Evolutionary conservation across 108 stramenopile genomes (phyloP).

Genomic region (Nitzschia sp.): DNA sequence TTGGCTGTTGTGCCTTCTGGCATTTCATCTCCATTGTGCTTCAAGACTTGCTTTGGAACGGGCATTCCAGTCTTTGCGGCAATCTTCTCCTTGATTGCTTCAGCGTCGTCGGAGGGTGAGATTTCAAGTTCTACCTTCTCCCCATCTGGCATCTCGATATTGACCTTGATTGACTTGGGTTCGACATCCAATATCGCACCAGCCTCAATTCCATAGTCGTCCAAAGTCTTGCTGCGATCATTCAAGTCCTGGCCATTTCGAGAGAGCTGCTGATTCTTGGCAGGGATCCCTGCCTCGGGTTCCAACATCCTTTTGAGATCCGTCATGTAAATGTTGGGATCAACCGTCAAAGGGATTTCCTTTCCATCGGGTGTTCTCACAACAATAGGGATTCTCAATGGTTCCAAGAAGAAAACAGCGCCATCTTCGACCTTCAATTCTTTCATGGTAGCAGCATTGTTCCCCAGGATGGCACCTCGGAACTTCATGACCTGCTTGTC

Average conservation of each 20-base stretch:
- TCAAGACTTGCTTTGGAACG: constrained; percentile 18
- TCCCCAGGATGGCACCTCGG: not conserved
- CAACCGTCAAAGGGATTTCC: constrained; percentile 12
- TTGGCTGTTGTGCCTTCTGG: not conserved
- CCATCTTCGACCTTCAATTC: constrained; percentile 21
- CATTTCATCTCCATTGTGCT: constrained; percentile 25
- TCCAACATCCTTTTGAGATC: constrained; percentile 20
- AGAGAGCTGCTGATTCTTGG: constrained; percentile 24
- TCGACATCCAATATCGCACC: constrained; percentile 23
- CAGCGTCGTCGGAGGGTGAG: constrained; percentile 18
- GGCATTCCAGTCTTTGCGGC: constrained; percentile 22
- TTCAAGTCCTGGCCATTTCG: constrained; percentile 15
- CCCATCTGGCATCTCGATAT: constrained; percentile 22
- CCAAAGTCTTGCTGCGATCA: constrained; percentile 22
- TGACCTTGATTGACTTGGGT: constrained; percentile 29
- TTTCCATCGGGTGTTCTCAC: constrained; percentile 15
- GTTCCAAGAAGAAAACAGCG: constrained; percentile 20
- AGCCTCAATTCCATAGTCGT: constrained; percentile 24
- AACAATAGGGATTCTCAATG: constrained; percentile 17
- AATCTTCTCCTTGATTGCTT: constrained; percentile 29
- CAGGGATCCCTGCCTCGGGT: constrained; percentile 26
- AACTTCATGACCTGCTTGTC: constrained; percentile 19
- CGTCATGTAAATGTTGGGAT: constrained; percentile 20
- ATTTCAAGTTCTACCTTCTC: constrained; percentile 5
- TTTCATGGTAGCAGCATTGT: constrained; percentile 13